Evolutionary conservation across 163 green algal genomes (phyloP).

Genomic region (Scenedesmus sp.): DNA sequence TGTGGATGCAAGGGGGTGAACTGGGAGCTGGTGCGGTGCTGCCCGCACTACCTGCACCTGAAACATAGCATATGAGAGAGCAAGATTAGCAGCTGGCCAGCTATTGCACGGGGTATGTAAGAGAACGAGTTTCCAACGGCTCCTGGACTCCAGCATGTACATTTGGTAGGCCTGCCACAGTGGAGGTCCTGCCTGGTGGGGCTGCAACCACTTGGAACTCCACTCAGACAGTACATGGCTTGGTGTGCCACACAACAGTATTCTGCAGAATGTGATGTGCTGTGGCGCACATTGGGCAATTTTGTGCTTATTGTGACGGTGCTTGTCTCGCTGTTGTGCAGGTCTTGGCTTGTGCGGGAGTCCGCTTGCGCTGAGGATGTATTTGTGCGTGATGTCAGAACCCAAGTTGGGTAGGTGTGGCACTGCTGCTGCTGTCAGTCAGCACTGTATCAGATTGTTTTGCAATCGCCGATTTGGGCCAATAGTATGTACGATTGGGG

Average conservation of each 20-base stretch:
- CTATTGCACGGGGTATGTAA: neutral
- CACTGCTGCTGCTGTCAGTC: too few species aligned
- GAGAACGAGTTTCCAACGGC: too few species aligned
- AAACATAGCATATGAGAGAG: constrained; percentile 19
- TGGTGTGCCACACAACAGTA: neutral
- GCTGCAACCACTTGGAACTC: neutral
- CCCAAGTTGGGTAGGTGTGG: neutral
- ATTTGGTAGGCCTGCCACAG: neutral
- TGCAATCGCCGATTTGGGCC: too few species aligned
- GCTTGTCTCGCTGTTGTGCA: neutral
- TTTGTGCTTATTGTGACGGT: too few species aligned
- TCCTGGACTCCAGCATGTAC: too few species aligned
- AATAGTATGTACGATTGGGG: too few species aligned
- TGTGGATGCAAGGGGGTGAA: constrained; percentile 41
- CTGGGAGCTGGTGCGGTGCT: constrained; percentile 1
- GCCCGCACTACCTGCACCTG: constrained; percentile 46
- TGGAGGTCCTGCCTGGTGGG: neutral
- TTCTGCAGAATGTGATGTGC: rapidly evolving
- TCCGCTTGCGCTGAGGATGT: too few species aligned
- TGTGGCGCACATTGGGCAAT: too few species aligned
- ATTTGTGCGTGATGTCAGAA: neutral
- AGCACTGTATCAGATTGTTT: too few species aligned
- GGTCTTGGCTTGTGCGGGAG: neutral
- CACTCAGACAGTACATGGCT: neutral
- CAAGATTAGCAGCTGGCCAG: neutral